Base-by-base conservation (phyloP, 2,329 filamentous ascomycete genomes). In the Raffaelea albimanens region DNA sequence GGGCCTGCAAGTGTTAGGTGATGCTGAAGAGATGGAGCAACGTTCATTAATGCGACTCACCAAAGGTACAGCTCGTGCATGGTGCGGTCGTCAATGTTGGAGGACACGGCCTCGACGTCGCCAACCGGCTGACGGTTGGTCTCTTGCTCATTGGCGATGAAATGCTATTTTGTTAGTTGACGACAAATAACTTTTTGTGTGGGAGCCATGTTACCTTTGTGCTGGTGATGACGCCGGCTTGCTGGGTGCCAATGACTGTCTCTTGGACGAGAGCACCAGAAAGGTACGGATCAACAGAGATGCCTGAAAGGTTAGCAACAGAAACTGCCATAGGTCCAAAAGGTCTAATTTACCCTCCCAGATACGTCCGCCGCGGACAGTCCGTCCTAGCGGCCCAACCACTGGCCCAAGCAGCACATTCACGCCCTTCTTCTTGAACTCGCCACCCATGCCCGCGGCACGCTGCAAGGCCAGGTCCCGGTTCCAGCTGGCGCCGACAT, bases 351-450 rank as follows among this genome's bases (percentile, higher is more conserved):
- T 21, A 56, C 63, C 69, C 51, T 73, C 70, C 69, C 80, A 85
- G 51, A 82, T 83, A 43, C 83, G 67, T 0, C 83, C 83, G 44
- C 76, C 75, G 19, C 71, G 67, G 1, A 78, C 75, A 42, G 80
- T 69, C 3, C 80, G 69, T 10, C 82, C 82, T 1, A 83, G 58
- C 0, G 82, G 80, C 0, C 81, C 80, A 49, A 87, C 80, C 1
- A 86, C 86, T 2, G 88, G 88, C 0, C 87, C 88, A 7, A 94
- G 71, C 47, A 84, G 75, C 16, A 93, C 74, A 59, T 94, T 85
- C 25, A 88, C 78, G 41, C 88, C 88, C 62, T 94, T 94, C 40
- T 67, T 77, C 51, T 74, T 76, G 60, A 87, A 86, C 62, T 95
- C 88, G 46, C 72, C 69, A 5, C 83, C 88, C 82, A 94, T 88